Conservation (phyloP, 2,329 filamentous ascomycete genomes). For the Emericellopsis cladophorae region DNA sequence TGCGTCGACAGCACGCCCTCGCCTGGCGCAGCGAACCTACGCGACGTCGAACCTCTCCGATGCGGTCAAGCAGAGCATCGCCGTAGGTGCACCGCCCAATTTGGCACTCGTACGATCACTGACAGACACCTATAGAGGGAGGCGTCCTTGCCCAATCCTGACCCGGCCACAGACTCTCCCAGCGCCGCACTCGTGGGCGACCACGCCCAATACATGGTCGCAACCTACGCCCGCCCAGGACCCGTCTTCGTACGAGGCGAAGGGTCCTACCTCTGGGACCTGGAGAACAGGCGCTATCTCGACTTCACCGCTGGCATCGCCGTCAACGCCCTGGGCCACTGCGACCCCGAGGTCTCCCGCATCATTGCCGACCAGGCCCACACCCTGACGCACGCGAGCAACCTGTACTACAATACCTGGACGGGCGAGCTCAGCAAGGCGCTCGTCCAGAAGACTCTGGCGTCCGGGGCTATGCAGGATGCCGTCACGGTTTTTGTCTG, state of each 20-base stretch:
- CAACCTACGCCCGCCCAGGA: slow-evolving; percentile 82
- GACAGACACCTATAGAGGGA: slow-evolving; percentile 10
- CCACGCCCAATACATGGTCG: slow-evolving; percentile 81
- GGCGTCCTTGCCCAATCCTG: slow-evolving; percentile 45
- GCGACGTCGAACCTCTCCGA: slow-evolving; percentile 23
- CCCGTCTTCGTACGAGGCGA: slow-evolving; percentile 83
- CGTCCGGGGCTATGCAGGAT: slow-evolving; percentile 71
- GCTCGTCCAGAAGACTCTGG: slow-evolving; percentile 68
- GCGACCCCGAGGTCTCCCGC: slow-evolving; percentile 63
- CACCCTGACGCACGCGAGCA: slow-evolving; percentile 81
- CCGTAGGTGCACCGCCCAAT: slow-evolving; percentile 10
- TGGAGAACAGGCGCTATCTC: slow-evolving; percentile 79
- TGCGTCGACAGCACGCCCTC: slow-evolving; percentile 12
- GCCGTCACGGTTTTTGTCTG: slow-evolving; percentile 78
- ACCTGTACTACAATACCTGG: slow-evolving; percentile 96
- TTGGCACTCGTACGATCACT: not conserved
- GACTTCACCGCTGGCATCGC: slow-evolving; percentile 96
- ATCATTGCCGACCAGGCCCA: slow-evolving; percentile 68
- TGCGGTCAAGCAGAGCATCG: slow-evolving; percentile 17
- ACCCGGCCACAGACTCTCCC: slow-evolving; percentile 60
- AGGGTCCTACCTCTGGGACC: slow-evolving; percentile 81
- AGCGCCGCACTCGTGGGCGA: slow-evolving; percentile 64
- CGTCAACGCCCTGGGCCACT: slow-evolving; percentile 86
- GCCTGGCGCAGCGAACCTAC: slow-evolving; percentile 15
- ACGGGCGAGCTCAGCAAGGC: slow-evolving; percentile 79